Percentiles rank a stretch among this genome's conserved stretches.
Evolutionary conservation across 345 rosid species (phyloP).

Genomic region (Eutrema heterophyllum): DNA sequence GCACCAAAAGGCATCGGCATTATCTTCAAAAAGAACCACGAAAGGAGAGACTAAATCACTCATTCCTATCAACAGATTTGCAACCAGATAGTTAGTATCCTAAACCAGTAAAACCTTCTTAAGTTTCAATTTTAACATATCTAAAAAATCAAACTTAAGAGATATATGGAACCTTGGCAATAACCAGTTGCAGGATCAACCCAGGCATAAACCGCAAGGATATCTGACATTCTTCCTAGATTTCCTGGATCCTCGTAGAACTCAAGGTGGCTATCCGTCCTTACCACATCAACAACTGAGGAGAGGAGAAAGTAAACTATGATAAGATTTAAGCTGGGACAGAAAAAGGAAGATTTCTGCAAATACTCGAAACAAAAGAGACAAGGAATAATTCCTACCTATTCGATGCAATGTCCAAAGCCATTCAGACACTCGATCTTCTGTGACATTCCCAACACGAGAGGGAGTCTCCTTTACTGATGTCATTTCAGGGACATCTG

Average conservation of each 20-base stretch:
- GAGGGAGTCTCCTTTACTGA: slow-evolving; percentile 41
- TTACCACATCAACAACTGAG: slow-evolving; percentile 90
- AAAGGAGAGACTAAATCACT: slow-evolving; percentile 94
- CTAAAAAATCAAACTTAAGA: not conserved
- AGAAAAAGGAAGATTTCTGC: not conserved
- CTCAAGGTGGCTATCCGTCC: slow-evolving; percentile 91
- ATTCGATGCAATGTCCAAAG: slow-evolving; percentile 91
- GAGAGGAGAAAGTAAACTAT: slow-evolving; percentile 19
- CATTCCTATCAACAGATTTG: slow-evolving; percentile 62
- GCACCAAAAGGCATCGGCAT: slow-evolving; percentile 98
- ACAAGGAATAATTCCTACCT: slow-evolving; percentile 40
- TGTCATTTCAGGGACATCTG: slow-evolving; percentile 54
- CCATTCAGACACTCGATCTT: slow-evolving; percentile 81
- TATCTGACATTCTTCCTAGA: slow-evolving; percentile 91
- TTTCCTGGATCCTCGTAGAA: slow-evolving; percentile 80
- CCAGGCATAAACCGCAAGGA: slow-evolving; percentile 97
- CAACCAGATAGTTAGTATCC: slow-evolving; percentile 15
- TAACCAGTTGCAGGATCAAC: slow-evolving; percentile 94
- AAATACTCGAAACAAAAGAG: not conserved
- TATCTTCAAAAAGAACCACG: slow-evolving; percentile 84
- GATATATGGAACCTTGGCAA: slow-evolving; percentile 68
- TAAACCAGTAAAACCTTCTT: not conserved
- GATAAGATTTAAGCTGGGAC: not conserved
- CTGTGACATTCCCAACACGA: slow-evolving; percentile 36
- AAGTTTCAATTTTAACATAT: not conserved